Evolutionary conservation across 176 grass and related monocot genomes (phyloP), one percentile per base, ranked within the genome.

Genomic region (Musa schizocarpa): DNA sequence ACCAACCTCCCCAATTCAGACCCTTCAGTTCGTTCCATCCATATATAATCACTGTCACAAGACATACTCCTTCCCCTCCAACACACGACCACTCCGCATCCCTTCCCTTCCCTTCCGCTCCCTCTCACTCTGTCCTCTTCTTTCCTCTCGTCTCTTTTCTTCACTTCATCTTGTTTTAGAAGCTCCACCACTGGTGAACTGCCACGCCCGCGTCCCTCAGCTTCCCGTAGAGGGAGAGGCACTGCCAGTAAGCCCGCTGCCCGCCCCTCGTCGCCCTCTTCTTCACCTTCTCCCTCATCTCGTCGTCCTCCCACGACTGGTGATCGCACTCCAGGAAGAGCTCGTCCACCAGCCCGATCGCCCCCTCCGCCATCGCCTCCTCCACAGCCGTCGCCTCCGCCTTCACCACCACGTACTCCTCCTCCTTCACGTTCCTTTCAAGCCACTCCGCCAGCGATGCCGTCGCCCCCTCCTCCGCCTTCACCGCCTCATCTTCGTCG

Each of bases 141-240:
- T 34, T 3, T 34, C 3, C 29, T 55, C 10, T 55, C 4, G 0
- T 22, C 22, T 22, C 22, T 22, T 22, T 16, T 24, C 21, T 20
- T 0, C 9, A 10, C 34, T 1, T 9, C 51, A 1, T 22, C 50
- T 23, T 21, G 19, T 25, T 22, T 53, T 53, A 72, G 13, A 74
- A 74, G 72, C 80, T 83, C 87, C 87, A 90, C 88, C 84, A 90
- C 65, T 86, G 88, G 63, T 90, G 88, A 73, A 90, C 84, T n/a
- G 84, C 88, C 49, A 90, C 81, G 17, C 88, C 81, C 57, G 81
- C 56, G 69, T 90, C 84, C 19, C 88, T 73, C 63, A 90, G 69
- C 69, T 79, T 82, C 8, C 88, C 88, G 76, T 90, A 90, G 29
- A 90, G 74, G 9, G 81, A 50, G 5, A 90, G 63, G 78, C 88